phyloP scores from a whole-genome alignment of 2,329 filamentous ascomycete species.

The Tolypocladium amazonense region DNA sequence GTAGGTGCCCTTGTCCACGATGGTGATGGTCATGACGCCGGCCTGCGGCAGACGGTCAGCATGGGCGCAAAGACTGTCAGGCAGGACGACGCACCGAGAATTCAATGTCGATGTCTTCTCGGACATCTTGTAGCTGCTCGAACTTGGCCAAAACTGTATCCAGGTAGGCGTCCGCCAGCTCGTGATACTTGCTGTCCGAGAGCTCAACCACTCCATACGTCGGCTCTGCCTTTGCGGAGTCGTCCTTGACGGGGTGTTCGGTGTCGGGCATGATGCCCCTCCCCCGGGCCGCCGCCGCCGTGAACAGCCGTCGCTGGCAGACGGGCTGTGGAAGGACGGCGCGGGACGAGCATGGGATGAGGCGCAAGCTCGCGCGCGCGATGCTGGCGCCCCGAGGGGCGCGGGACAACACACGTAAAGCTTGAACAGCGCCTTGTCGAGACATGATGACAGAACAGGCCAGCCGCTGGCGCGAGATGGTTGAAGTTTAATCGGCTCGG shows the following conservation, averaged over 20 bases:
- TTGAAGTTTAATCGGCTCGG: not conserved
- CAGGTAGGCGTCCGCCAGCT: conserved; percentile 67
- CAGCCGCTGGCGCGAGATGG: not conserved
- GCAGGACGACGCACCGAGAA: conserved; percentile 59
- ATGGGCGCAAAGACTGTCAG: not conserved
- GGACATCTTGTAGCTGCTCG: conserved; percentile 64
- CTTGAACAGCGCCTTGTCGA: conserved; percentile 21
- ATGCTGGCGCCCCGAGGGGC: conserved; percentile 16
- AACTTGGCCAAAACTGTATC: conserved; percentile 44
- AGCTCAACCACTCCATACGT: conserved; percentile 49
- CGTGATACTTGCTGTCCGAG: conserved; percentile 62
- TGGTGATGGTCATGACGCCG: conserved; percentile 70
- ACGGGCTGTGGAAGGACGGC: not conserved
- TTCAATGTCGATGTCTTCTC: conserved; percentile 75
- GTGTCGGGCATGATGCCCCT: conserved; percentile 52
- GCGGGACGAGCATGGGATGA: conserved; percentile 5
- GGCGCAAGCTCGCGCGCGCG: conserved; percentile 11
- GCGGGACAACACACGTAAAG: conserved; percentile 26
- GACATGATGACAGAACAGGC: conserved; percentile 13
- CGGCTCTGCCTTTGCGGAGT: conserved; percentile 23
- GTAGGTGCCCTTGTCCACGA: conserved; percentile 65
- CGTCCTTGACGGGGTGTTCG: conserved; percentile 38
- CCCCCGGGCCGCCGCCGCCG: conserved; percentile 14
- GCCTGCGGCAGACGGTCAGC: conserved; percentile 40
- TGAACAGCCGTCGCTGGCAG: conserved; percentile 16